Conservation (phyloP, 1,284 basidiomycete species). For the Pseudozyma sp. region DNA sequence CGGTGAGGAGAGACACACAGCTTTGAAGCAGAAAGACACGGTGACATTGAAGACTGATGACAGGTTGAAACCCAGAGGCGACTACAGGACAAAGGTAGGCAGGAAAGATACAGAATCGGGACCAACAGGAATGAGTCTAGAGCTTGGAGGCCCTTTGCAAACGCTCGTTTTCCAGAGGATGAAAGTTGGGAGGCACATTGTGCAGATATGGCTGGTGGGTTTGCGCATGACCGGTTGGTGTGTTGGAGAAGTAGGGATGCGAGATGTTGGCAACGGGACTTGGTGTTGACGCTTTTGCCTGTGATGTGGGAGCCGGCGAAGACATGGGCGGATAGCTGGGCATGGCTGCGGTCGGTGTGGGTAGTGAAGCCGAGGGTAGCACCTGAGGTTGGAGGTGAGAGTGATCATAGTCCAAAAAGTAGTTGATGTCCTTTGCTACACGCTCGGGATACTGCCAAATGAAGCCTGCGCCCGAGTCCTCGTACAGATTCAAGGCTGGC, state of each 20-base stretch:
- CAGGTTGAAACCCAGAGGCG: background rate
- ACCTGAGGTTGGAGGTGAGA: constrained; percentile 30
- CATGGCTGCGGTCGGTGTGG: constrained; percentile 2
- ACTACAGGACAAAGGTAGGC: too few species aligned
- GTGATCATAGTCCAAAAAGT: constrained; percentile 38
- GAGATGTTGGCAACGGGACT: constrained; percentile 4
- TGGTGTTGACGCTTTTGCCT: background rate
- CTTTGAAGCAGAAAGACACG: background rate
- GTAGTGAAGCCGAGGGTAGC: constrained; percentile 35
- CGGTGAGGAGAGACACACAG: too few species aligned
- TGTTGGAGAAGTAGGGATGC: constrained; percentile 28
- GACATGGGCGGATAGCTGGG: constrained; percentile 3
- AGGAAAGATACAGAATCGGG: too few species aligned
- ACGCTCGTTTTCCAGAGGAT: constrained; percentile 4
- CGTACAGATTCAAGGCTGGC: constrained; percentile 30
- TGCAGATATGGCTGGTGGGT: constrained; percentile 16
- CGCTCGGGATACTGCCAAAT: constrained; percentile 43
- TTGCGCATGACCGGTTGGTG: constrained; percentile 18
- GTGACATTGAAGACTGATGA: constrained; percentile 18
- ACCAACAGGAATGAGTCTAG: too few species aligned
- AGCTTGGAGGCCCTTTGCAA: constrained; percentile 29
- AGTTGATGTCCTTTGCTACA: constrained; percentile 37
- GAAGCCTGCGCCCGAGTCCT: constrained; percentile 37
- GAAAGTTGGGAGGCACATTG: constrained; percentile 10
- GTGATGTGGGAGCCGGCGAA: background rate